Base-by-base conservation (phyloP, 2,329 filamentous ascomycete species). In the Knufia fluminis region DNA sequence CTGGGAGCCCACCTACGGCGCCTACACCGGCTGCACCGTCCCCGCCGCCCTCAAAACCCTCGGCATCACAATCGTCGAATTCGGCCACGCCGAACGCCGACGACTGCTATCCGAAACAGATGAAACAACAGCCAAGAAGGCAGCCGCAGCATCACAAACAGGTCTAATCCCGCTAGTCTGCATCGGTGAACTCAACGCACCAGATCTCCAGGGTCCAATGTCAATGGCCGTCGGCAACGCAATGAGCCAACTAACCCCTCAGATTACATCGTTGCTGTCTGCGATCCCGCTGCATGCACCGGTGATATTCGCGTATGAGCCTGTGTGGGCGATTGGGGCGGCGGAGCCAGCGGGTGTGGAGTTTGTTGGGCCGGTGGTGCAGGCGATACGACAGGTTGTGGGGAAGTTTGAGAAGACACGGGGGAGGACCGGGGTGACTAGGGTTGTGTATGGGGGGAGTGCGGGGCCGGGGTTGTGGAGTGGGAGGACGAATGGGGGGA, bases 271-370 rank as follows among this genome's bases (percentile, higher is more conserved):
- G 1, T 79, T 86, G 2, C 63, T 92, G 46, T 68, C 69, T 1
- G 76, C 72, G 0, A 69, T 91, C 6, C 75, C 80, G 0, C 70
- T 71, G 9, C 72, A 79, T 14, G 77, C 80, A 0, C 82, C 88
- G 42, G 75, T 92, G 3, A 77, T 91, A 4, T 74, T 94, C 50
- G 87, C 87, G 1, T 94, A 94, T 62, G 87, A 94, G 70, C 87
- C 87, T 6, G 86, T 92, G 1, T 94, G 87, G 87, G 87, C 87
- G 1, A 94, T 92, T 65, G 87, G 87, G 0, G 82, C 86, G 8
- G 71, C 76, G 1, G 71, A 82, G 60, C 86, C 87, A 2, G 87
- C 87, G 0, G 75, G 75, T 6, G 77, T 82, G 16, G 80, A 82
- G 53, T 83, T 94, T 62, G 84, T 94, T 0, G 75, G 83, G 3